phyloP scores from a whole-genome alignment of 164 flowering plant genomes.

The Aristolochia contorta region DNA sequence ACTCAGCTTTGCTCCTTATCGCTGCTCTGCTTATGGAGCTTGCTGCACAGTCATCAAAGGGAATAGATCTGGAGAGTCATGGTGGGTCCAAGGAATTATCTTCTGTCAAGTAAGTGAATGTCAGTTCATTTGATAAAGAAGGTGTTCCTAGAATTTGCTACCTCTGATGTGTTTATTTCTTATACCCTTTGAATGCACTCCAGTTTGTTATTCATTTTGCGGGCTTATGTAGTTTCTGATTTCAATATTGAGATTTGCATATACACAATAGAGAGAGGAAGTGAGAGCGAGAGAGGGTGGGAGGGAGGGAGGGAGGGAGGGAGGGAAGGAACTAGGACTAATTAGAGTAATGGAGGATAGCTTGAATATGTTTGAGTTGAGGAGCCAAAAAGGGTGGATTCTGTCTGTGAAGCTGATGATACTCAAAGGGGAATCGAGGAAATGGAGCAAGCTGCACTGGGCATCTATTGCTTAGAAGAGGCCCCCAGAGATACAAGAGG shows the following conservation, averaged over 20 bases:
- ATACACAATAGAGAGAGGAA: neutral
- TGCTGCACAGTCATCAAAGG: slow-evolving; percentile 84
- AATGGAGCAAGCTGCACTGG: too few species aligned
- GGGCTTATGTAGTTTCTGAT: neutral
- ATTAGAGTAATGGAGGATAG: too few species aligned
- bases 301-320: neutral
- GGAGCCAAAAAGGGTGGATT: too few species aligned
- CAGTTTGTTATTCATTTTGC: neutral
- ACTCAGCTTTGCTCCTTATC: slow-evolving; percentile 67
- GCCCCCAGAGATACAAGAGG: too few species aligned
- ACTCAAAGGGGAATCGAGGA: too few species aligned
- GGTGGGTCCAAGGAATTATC: slow-evolving; percentile 46
- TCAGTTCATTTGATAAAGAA: neutral
- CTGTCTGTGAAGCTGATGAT: too few species aligned
- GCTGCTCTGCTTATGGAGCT: slow-evolving; percentile 88
- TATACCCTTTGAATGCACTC: neutral
- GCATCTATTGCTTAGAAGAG: too few species aligned
- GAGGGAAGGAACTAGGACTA: neutral
- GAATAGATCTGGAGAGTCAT: slow-evolving; percentile 45
- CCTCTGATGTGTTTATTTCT: neutral
- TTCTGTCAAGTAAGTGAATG: slow-evolving; percentile 42
- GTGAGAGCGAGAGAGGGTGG: neutral
- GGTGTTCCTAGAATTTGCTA: neutral
- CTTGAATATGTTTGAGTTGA: too few species aligned
- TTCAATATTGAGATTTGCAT: too few species aligned